Base-by-base conservation (phyloP, 441 rosid species). In the California macrophylla region DNA sequence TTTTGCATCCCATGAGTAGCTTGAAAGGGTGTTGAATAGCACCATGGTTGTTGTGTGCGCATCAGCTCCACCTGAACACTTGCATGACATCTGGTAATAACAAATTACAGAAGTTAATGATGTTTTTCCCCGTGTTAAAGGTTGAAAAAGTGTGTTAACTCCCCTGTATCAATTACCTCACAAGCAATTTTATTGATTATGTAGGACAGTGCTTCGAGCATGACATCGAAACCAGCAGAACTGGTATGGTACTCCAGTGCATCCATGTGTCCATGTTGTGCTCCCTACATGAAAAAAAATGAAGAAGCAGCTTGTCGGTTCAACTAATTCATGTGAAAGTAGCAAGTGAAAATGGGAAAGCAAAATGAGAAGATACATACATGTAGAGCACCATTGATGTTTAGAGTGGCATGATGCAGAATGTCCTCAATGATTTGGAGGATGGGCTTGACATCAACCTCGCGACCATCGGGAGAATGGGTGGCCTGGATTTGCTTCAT, bases 1-100 rank as follows among this genome's bases (percentile, higher is more conserved):
- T 72, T 83, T 81, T 0, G 80, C 81, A 28, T 83, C 84, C 86
- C 86, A 81, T 3, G 78, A 65, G 20, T 73, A 77, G 77, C 62
- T 36, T 9, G 83, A 75, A 25, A 81, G 74, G 26, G 66, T 62
- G 77, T 75, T 66, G 64, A 83, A 74, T 40, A 83, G 47, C 21
- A 50, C 70, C 84, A 78, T 81, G 16, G 81, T 71, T 47, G 82
- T 77, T 29, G 78, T 66, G 67, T 77, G 80, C 4, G 78, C 86
- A 34, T 81, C 84, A 54, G 73, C 82, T 32, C 84, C 80, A 28
- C 77, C 80, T 1, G 78, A 66, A 72, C 81, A 81, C 72, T 79
- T 81, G 83, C 83, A 79, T 3, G 79, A 71, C 23, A 79, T 66
- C 80, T 83, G 64, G 65, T 62, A 40, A 30, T 15, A 1, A 67